phyloP scores from a whole-genome alignment of 352 stramenopile genomes.

The Peronospora farinosa region DNA sequence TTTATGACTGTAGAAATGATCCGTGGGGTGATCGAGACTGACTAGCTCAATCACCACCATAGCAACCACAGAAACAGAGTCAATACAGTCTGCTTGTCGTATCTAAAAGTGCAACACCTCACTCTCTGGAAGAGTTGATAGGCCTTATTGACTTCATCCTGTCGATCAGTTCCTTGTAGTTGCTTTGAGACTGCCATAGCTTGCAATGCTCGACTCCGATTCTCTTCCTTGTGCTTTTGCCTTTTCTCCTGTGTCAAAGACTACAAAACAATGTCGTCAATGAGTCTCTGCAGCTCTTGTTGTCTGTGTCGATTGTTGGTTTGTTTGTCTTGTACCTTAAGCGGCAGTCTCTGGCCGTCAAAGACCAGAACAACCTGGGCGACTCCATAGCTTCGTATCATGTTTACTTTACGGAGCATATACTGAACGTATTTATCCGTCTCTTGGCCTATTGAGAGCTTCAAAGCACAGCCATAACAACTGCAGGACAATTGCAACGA shows the following conservation, averaged over 20 bases:
- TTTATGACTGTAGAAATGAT: slow-evolving; percentile 57
- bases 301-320: neutral
- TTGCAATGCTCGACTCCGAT: slow-evolving; percentile 44
- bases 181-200: slow-evolving; percentile 42
- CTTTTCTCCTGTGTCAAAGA: slow-evolving; percentile 62
- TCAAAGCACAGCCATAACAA: slow-evolving; percentile 73
- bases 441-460: slow-evolving; percentile 53
- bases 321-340: slow-evolving; percentile 41
- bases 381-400: slow-evolving; percentile 50
- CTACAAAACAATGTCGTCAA: slow-evolving; percentile 17
- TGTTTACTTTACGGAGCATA: slow-evolving; percentile 68
- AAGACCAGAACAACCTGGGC: slow-evolving; percentile 63
- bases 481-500: slow-evolving; percentile 21
- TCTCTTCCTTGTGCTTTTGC: slow-evolving; percentile 49
- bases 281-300: neutral
- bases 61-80: neutral
- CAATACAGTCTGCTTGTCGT: neutral
- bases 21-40: slow-evolving; percentile 57
- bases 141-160: slow-evolving; percentile 51
- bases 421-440: slow-evolving; percentile 67
- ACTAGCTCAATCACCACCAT: slow-evolving; percentile 19
- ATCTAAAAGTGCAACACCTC: neutral
- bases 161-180: slow-evolving; percentile 39
- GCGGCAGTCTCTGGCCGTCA: slow-evolving; percentile 61
- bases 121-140: slow-evolving; percentile 57